These are phyloP conservation scores for Raffaelea deltoideospora DNA, from an alignment of 2,329 filamentous ascomycete genomes.

Conservation along the genomic window DNA sequence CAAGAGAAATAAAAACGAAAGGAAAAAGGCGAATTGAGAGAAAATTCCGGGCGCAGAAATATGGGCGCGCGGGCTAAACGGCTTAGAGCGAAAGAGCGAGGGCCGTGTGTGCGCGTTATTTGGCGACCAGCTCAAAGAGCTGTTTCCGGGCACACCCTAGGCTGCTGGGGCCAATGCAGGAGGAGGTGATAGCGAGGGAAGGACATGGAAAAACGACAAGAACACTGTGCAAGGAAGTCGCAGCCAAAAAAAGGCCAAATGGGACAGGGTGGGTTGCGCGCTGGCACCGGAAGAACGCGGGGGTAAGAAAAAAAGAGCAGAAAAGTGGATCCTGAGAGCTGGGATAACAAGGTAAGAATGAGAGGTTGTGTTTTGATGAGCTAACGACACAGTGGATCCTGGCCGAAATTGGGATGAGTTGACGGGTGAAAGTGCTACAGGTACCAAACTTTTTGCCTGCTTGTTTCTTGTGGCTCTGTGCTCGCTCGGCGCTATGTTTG, in stretches of 20 bases:
- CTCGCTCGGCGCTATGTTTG: no score
- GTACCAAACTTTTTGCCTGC: no score
- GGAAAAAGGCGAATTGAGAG: slow-evolving; percentile 1
- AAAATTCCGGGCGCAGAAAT: not conserved
- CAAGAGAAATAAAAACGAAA: slow-evolving; percentile 1
- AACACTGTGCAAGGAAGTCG: not conserved
- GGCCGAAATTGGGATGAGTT: slow-evolving; percentile 9
- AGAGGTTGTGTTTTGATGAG: slow-evolving; percentile 6
- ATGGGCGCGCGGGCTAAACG: not conserved
- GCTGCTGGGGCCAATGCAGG: no score
- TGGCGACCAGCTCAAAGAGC: no score
- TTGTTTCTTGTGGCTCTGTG: no score
- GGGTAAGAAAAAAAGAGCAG: not conserved
- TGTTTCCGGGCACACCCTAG: no score
- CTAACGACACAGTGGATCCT: slow-evolving; percentile 9
- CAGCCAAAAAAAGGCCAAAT: not conserved
- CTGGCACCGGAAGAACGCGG: slow-evolving; percentile 9
- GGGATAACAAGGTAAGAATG: slow-evolving; percentile 4
- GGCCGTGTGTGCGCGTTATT: no score
- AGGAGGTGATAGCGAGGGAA: not conserved
- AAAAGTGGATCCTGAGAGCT: slow-evolving; percentile 3
- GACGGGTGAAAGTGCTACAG: no score
- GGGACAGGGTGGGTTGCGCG: not conserved
- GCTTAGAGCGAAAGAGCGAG: not conserved
- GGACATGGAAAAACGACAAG: not conserved